Evolutionary conservation across 2,329 filamentous ascomycete species (phyloP), one percentile per base, ranked within the genome.

Genomic region (Cladophialophora bantiana): DNA sequence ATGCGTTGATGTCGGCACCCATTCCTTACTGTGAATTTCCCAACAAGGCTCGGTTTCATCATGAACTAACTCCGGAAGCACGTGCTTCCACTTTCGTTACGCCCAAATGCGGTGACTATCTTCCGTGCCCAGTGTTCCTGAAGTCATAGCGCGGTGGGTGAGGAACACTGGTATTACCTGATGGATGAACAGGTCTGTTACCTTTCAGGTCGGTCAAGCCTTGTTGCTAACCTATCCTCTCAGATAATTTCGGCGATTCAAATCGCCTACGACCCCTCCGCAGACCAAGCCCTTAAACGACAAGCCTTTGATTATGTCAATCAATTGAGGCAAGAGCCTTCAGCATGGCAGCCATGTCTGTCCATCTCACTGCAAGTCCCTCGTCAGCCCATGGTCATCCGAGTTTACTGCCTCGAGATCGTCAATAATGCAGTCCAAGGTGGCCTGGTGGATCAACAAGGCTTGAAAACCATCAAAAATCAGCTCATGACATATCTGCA

Each of bases 391-490:
- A 94, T 97, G 73, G 89, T 97, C 62, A 90, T 96, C 59, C 92
- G 95, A 60, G 88, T 97, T 77, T 91, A 95, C 68, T 92, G 91
- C 70, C 87, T 99, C 70, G 95, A 99, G 77, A 89, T 97, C 58
- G 89, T 99, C 79, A 98, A 97, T 81, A 93, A 91, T 81, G 93
- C 93, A 56, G 88, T 97, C 55, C 91, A 96, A 75, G 89, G 88
- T 53, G 91, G 92, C 73, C 83, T 89, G 48, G 86, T 97, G 72
- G 91, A 96, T 74, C 81, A 83, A 60, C 85, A 89, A 74, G 91
- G 89, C 73, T 83, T 98, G 70, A 81, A 83, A 56, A 90, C 90
- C 75, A 87, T 98, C 74, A 93, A 92, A 78, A 89, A 95, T 73
- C 90, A 88, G 53, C 83, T 99, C 71, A 84, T 97, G 81, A 86